Evolutionary conservation across 2,329 filamentous ascomycete species (phyloP).

Genomic region (Tolypocladium tundrense): DNA sequence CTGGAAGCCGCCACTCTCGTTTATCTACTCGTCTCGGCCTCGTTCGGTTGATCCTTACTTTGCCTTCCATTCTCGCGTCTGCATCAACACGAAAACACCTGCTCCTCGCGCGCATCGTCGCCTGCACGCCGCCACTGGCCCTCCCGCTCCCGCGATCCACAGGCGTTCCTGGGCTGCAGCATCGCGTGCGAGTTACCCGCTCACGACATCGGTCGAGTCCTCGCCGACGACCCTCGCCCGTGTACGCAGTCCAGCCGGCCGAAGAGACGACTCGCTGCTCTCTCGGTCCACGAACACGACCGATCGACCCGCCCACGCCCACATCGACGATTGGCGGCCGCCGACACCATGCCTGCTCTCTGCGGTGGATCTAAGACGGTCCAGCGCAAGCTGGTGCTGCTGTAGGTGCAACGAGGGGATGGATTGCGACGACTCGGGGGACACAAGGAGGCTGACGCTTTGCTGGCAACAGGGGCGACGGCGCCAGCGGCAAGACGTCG

Average conservation of each 20-base stretch:
- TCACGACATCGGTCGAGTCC: not conserved
- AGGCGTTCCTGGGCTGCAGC: not conserved
- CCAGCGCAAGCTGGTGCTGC: conserved; percentile 90
- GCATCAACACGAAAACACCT: not conserved
- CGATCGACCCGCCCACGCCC: not conserved
- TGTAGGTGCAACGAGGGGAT: conserved; percentile 38
- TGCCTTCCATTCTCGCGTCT: not conserved
- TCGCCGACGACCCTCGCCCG: not conserved
- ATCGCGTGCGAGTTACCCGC: not conserved
- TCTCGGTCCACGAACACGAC: not conserved
- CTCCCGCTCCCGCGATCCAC: not conserved
- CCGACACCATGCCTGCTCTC: conserved; percentile 15
- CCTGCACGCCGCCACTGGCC: not conserved
- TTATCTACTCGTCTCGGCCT: not conserved
- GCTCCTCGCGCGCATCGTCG: not conserved
- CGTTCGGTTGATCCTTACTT: not conserved
- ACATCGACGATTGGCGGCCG: not conserved
- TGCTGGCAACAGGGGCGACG: conserved; percentile 60
- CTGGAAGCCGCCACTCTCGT: not conserved
- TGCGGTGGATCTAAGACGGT: conserved; percentile 74
- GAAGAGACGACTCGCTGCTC: not conserved
- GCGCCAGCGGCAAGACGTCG: conserved; percentile 95
- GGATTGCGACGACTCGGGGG: not conserved
- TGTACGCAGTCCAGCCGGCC: not conserved
- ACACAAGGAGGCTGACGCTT: conserved; percentile 6